phyloP scores from a whole-genome alignment of 306 rosid species.

The Cicer cuneatum region DNA sequence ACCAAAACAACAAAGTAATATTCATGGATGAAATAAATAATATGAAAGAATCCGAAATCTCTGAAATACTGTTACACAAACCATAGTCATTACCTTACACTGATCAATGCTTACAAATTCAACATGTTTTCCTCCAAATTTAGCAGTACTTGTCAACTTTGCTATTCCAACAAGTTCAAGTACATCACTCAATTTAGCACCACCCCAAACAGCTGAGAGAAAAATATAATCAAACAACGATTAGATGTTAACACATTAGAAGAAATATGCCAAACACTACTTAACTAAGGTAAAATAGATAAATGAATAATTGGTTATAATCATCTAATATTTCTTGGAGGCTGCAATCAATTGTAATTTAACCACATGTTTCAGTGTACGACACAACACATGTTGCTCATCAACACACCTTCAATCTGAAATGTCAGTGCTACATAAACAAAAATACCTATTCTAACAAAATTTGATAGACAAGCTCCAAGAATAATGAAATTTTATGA shows the following conservation, averaged over 20 bases:
- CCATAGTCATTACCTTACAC: constrained; percentile 75
- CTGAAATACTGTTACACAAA: neutral
- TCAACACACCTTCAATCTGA: too few relatives aligned
- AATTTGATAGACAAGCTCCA: neutral
- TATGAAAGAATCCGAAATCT: constrained; percentile 16
- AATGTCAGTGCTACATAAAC: too few relatives aligned
- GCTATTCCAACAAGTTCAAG: constrained; percentile 87
- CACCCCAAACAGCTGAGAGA: constrained; percentile 84
- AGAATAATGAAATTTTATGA: neutral
- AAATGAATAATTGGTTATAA: too few relatives aligned
- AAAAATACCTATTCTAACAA: neutral
- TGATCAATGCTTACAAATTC: constrained; percentile 87
- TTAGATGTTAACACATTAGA: constrained; percentile 9
- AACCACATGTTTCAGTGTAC: too few relatives aligned
- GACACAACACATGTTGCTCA: too few relatives aligned
- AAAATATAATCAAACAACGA: constrained; percentile 34
- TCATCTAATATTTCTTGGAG: too few relatives aligned
- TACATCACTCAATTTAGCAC: constrained; percentile 83
- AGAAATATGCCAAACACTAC: too few relatives aligned
- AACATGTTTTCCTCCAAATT: constrained; percentile 86
- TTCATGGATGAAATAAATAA: neutral
- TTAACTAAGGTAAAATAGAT: too few relatives aligned
- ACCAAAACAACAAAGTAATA: constrained; percentile 9
- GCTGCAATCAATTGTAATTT: too few relatives aligned
- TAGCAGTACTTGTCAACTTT: constrained; percentile 57